phyloP scores from a whole-genome alignment of 768 basidiomycete genomes.

The Sarcodon aspratus region DNA sequence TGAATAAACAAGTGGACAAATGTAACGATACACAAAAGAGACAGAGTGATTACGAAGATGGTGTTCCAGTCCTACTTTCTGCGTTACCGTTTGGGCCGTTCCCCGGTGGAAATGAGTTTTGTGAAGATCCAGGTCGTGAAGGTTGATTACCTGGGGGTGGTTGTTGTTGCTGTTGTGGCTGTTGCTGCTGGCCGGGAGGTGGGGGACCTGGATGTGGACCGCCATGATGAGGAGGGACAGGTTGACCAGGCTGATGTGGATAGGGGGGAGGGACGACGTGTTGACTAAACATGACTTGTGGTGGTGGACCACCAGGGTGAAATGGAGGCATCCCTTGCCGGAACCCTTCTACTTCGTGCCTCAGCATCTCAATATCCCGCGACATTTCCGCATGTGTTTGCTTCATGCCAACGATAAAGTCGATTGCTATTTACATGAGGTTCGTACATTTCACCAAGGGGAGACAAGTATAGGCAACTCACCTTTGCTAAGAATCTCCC shows the following conservation, averaged over 20 bases:
- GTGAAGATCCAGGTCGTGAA: slow-evolving; percentile 53
- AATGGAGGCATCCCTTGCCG: slow-evolving; percentile 48
- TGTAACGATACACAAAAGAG: slow-evolving; percentile 10
- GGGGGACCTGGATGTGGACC: slow-evolving; percentile 30
- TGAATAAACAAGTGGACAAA: background rate
- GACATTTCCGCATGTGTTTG: slow-evolving; percentile 65
- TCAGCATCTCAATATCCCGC: slow-evolving; percentile 67
- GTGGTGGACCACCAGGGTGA: slow-evolving; percentile 32
- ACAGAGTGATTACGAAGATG: slow-evolving; percentile 9
- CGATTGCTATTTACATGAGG: slow-evolving; percentile 48
- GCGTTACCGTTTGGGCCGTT: slow-evolving; percentile 21
- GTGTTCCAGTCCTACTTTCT: slow-evolving; percentile 11
- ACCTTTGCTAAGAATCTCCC: slow-evolving; percentile 99
- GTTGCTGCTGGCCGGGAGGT: slow-evolving; percentile 19
- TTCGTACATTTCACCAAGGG: background rate
- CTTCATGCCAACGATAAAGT: slow-evolving; percentile 76
- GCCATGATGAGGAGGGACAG: slow-evolving; percentile 33
- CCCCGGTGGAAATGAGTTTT: slow-evolving; percentile 40
- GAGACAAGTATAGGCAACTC: slow-evolving; percentile 10
- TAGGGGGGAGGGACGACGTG: slow-evolving; percentile 21
- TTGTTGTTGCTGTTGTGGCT: slow-evolving; percentile 19
- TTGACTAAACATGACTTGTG: slow-evolving; percentile 42
- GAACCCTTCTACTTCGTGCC: slow-evolving; percentile 57
- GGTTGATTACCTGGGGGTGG: slow-evolving; percentile 14
- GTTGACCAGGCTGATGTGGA: slow-evolving; percentile 27